Conservation (phyloP, 1,284 basidiomycete genomes). For the Leccinum fallax region DNA sequence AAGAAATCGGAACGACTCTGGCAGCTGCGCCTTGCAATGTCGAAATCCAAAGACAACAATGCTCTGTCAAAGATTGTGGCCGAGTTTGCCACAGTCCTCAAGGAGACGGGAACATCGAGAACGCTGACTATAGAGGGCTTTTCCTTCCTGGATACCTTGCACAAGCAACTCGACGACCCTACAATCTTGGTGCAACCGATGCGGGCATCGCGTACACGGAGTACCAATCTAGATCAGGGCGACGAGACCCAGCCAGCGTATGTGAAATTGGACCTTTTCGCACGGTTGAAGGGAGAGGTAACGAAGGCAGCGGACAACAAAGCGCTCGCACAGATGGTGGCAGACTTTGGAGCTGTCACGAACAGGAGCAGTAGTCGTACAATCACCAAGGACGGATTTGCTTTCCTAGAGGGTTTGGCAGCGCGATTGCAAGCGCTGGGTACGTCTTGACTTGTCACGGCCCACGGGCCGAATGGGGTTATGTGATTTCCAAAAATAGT, state of each 20-base stretch:
- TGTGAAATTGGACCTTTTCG: conserved; percentile 60
- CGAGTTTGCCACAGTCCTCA: conserved; percentile 61
- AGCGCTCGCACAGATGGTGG: conserved; percentile 60
- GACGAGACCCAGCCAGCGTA: conserved; percentile 43
- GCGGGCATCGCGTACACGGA: conserved; percentile 49
- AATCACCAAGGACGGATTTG: conserved; percentile 75
- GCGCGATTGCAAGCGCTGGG: conserved; percentile 45
- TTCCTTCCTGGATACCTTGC: conserved; percentile 63
- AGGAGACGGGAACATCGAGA: conserved; percentile 63
- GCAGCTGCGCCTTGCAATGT: conserved; percentile 46
- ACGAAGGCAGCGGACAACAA: conserved; percentile 50
- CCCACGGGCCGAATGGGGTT: background rate
- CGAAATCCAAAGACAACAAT: conserved; percentile 54
- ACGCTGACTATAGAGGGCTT: conserved; percentile 73
- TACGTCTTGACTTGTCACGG: conserved; percentile 8
- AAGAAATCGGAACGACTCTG: conserved; percentile 58
- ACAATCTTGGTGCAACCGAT: conserved; percentile 57
- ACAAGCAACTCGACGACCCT: conserved; percentile 68
- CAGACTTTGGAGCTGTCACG: conserved; percentile 66
- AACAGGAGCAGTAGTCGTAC: conserved; percentile 65
- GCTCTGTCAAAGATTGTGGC: conserved; percentile 52
- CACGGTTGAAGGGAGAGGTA: conserved; percentile 57
- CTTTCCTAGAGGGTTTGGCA: conserved; percentile 64
- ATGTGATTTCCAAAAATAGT: conserved; percentile 7
- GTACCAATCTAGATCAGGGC: conserved; percentile 36